Base-by-base conservation (phyloP, 2,329 filamentous ascomycete genomes). In the Ascosphaera apis region DNA sequence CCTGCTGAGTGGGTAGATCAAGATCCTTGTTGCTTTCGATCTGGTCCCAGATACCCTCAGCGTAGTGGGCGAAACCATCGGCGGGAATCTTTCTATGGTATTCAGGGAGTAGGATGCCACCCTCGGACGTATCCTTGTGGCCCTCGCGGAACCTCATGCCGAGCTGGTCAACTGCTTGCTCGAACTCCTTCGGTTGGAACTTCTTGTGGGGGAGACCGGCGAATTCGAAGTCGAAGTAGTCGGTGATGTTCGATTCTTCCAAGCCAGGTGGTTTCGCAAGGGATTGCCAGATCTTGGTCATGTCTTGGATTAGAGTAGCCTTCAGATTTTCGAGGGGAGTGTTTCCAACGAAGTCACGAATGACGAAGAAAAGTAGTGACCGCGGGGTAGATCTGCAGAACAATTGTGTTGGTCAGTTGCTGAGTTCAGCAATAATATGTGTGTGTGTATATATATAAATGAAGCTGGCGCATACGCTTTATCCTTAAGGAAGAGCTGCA, bases 191-290 rank as follows among this genome's bases (percentile, higher is more conserved):
- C 3, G 80, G 83, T 51, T 95, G 86, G 37, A 95, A 67, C 41
- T 92, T 83, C 62, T 98, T 98, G 64, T 98, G 88, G 3, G 88
- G 88, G 15, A 98, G 67, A 0, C 86, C 83, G 34, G 84, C 81
- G 50, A 98, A 98, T 37, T 83, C 84, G 56, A 98, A 95, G 58
- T 98, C 88, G 49, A 98, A 98, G 60, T 95, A 98, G 52, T 98
- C 86, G 47, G 88, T 80, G 44, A 98, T 95, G 39, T 67, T 72
- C 15, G 86, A 86, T 44, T 73, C 72, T 52, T 98, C 88, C 38
- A 95, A 66, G 1, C 86, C 86, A 21, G 73, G 60, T 3, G 88
- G 88, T 53, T 98, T 98, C 30, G 84, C 84, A 41, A 98, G 76
- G 34, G 81, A 78, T 2, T 76, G 69, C 88, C 88, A 98, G 47